These are phyloP conservation scores for Calycina herbarum DNA, from an alignment of 2,329 filamentous ascomycete genomes.

Conservation along the genomic window DNA sequence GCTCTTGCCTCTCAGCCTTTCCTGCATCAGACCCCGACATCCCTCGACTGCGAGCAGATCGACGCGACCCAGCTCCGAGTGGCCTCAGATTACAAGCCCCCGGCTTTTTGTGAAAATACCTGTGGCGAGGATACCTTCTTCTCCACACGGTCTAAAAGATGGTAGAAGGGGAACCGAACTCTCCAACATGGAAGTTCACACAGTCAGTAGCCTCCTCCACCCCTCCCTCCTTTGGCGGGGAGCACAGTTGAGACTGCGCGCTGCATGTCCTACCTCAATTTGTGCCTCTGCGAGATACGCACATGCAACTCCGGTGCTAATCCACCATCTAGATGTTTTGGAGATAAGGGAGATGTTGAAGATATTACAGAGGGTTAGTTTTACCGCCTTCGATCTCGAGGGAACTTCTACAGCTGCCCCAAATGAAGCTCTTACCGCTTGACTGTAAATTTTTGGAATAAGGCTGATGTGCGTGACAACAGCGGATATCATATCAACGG, in stretches of 20 bases:
- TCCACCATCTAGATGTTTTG: conserved; percentile 75
- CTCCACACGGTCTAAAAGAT: conserved; percentile 60
- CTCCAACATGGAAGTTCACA: conserved; percentile 99
- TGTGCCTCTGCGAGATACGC: conserved; percentile 6
- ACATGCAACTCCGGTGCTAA: conserved; percentile 27
- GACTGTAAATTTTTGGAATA: not conserved
- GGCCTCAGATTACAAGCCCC: conserved; percentile 17
- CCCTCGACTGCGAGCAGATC: conserved; percentile 6
- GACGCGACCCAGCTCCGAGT: conserved; percentile 27
- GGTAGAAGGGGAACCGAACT: conserved; percentile 92
- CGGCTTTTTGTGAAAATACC: conserved; percentile 13
- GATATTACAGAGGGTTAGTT: conserved; percentile 41
- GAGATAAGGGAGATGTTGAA: conserved; percentile 98
- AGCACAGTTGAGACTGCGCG: not conserved
- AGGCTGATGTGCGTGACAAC: conserved; percentile 19
- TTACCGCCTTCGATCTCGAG: not conserved
- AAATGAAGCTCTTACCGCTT: not conserved
- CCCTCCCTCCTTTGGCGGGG: conserved; percentile 8
- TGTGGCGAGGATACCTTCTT: conserved; percentile 33
- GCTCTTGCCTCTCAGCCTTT: conserved; percentile 14
- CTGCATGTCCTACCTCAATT: not conserved
- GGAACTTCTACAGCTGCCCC: not conserved
- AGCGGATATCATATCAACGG: conserved; percentile 91
- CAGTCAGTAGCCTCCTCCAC: conserved; percentile 53
- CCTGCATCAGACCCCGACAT: conserved; percentile 5